These are phyloP conservation scores for Geotrichum fermentans DNA, from an alignment of 1,139 yeast genomes.

Conservation along the genomic window DNA sequence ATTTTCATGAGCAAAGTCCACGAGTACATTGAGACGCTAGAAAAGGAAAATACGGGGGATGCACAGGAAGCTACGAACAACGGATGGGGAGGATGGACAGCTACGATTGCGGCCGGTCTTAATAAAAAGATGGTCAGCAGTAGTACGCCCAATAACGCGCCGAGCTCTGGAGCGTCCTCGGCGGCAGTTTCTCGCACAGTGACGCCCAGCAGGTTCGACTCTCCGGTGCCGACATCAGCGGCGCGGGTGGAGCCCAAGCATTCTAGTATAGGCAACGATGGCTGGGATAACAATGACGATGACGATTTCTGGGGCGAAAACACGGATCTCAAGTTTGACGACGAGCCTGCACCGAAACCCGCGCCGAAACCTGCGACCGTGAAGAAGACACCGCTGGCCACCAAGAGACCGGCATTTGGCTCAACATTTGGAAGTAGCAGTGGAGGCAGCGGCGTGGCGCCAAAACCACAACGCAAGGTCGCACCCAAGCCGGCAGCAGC, in stretches of 20 bases:
- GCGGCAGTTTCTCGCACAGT: constrained; percentile 7
- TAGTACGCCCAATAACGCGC: background rate
- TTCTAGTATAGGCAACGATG: background rate
- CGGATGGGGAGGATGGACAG: constrained; percentile 13
- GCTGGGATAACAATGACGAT: constrained; percentile 8
- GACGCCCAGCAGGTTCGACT: constrained; percentile 13
- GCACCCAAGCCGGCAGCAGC: background rate
- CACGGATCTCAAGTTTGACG: constrained; percentile 23
- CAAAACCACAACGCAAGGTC: background rate
- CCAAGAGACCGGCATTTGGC: constrained; percentile 14
- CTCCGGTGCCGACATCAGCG: background rate
- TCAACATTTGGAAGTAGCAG: constrained; percentile 3
- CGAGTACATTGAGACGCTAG: constrained; percentile 45
- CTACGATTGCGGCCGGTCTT: constrained; percentile 11
- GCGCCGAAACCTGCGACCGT: constrained; percentile 6
- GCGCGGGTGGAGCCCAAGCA: background rate
- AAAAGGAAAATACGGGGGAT: constrained; percentile 9
- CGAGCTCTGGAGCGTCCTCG: constrained; percentile 4
- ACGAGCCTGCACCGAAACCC: constrained; percentile 1
- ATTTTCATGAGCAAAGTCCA: constrained; percentile 61
- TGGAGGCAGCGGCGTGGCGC: background rate
- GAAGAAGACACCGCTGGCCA: background rate
- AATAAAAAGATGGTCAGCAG: constrained; percentile 1
- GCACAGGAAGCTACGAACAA: background rate
- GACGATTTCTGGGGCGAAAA: constrained; percentile 8